Evolutionary conservation across 2,329 filamentous ascomycete species (phyloP), one percentile per base, ranked within the genome.

Genomic region (Microcyclosporella mali): DNA sequence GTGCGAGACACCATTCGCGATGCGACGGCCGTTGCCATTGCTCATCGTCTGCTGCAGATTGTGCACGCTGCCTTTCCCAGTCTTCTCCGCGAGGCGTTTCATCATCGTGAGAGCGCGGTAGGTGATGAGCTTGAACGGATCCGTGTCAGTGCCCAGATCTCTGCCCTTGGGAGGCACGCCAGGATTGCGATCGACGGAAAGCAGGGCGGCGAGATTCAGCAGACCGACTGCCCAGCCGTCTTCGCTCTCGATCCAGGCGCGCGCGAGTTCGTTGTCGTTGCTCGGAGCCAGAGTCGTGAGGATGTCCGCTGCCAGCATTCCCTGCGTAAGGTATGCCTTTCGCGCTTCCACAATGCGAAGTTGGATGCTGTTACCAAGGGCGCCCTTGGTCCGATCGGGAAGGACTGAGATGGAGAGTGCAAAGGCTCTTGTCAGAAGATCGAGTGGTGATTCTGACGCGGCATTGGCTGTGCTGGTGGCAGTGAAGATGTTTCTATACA

Each of bases 291-390:
- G 72, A 8, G 82, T 82, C 0, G 88, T 81, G 2, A 97, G 69
- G 39, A 97, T 94, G 54, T 97, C 89, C 0, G 88, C 89, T 1
- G 88, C 85, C 4, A 97, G 73, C 56, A 97, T 78, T 1, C 88
- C 89, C 66, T 98, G 92, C 76, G 94, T 92, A 9, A 98, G 70
- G 57, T 88, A 83, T 0, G 92, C 84, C 65, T 94, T 95, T 43
- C 92, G 81, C 3, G 79, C 80, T 61, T 95, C 88, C 4, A 92
- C 78, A 4, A 88, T 74, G 0, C 81, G 77, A 1, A 84, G 59
- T 51, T 72, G 69, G 4, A 56, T 52, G 14, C 58, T 61, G 16
- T 63, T 64, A 16, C 65, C 56, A 0, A 60, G 58, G 45, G 77
- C 75, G 2, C 77, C 72, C 12, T 77, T 75, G 29, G 81, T 78